phyloP scores from a whole-genome alignment of 176 grass and related monocot species.

The Hordeum marinum region DNA sequence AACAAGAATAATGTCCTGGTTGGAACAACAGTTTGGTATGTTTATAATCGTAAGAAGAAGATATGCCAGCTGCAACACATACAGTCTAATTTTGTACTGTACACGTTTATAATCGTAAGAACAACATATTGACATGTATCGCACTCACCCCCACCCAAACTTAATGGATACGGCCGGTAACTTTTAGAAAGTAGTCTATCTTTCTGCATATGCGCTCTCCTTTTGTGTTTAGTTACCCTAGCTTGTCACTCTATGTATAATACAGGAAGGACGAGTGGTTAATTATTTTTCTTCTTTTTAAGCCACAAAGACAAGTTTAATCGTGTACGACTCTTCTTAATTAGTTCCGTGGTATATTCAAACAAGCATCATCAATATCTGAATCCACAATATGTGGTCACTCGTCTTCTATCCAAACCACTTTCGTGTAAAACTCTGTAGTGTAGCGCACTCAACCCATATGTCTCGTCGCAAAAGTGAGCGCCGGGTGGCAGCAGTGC shows the following conservation, averaged over 20 bases:
- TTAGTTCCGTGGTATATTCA: neutral
- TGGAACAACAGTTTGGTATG: neutral
- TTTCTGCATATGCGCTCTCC: neutral
- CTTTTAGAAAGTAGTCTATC: neutral
- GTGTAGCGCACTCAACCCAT: neutral
- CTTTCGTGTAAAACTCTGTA: neutral
- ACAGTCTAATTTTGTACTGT: no score
- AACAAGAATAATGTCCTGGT: neutral
- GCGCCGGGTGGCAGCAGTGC: no score
- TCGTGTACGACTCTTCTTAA: neutral
- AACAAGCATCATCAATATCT: neutral
- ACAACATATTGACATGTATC: neutral
- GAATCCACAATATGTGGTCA: neutral
- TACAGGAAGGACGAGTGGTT: neutral
- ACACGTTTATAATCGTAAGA: no score
- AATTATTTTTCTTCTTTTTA: neutral
- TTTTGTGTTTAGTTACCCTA: neutral
- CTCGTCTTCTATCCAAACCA: neutral
- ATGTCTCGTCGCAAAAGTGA: neutral
- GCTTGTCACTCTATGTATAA: neutral
- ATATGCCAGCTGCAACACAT: neutral
- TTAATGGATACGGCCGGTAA: neutral
- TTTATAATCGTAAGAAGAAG: neutral
- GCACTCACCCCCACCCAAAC: neutral
- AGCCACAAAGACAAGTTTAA: neutral